Conservation (phyloP, 2,329 filamentous ascomycete genomes). For the Colletotrichum sp. region DNA sequence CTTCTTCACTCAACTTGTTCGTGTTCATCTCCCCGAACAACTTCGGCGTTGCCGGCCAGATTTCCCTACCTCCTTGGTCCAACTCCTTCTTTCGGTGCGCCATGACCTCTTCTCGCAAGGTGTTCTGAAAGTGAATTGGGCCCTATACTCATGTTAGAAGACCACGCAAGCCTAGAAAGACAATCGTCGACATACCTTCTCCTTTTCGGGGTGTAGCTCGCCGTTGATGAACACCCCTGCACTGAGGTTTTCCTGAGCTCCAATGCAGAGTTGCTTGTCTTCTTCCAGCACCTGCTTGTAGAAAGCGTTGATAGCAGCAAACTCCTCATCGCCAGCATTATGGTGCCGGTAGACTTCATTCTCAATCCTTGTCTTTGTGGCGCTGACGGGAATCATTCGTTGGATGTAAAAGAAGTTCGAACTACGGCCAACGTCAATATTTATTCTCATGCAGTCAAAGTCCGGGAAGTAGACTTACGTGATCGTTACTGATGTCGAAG, state of each 20-base stretch:
- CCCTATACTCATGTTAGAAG: conserved; percentile 35
- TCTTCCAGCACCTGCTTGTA: conserved; percentile 58
- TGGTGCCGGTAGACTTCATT: conserved; percentile 58
- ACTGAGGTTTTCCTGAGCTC: conserved; percentile 55
- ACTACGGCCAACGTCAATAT: conserved; percentile 21
- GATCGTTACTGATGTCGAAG: conserved; percentile 11
- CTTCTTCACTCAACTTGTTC: conserved; percentile 29
- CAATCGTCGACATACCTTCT: conserved; percentile 37
- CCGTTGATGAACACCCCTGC: conserved; percentile 56
- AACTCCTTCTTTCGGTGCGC: conserved; percentile 28
- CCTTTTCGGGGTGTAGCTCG: conserved; percentile 57
- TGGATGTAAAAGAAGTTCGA: conserved; percentile 57
- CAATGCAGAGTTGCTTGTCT: conserved; percentile 55
- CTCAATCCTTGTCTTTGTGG: conserved; percentile 47
- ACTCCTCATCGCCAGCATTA: conserved; percentile 49
- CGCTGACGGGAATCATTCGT: conserved; percentile 51
- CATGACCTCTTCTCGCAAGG: conserved; percentile 29
- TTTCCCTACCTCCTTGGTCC: conserved; percentile 27
- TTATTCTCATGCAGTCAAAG: not conserved
- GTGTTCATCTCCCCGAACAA: conserved; percentile 26
- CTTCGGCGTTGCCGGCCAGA: conserved; percentile 34
- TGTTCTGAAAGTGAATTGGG: conserved; percentile 47
- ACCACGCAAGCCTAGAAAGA: fast-evolving
- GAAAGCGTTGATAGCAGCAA: conserved; percentile 49
- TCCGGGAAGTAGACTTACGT: conserved; percentile 36